phyloP scores from a whole-genome alignment of 1,284 basidiomycete species.

The Rhodotorula sp. region DNA sequence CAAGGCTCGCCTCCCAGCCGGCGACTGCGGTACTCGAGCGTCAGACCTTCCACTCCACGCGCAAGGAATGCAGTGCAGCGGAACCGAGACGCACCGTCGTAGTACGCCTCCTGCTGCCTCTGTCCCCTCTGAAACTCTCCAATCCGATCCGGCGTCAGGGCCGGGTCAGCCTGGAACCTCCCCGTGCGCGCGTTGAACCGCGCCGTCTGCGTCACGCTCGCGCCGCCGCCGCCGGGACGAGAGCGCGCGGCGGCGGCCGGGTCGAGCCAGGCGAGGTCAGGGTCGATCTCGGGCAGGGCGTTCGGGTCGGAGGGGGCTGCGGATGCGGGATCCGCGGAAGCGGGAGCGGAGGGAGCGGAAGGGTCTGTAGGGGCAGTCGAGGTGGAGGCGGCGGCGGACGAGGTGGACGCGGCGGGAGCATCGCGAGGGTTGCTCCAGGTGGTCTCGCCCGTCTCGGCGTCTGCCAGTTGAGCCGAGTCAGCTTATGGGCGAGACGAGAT shows the following conservation, averaged over 20 bases:
- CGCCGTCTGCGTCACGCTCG: conserved; percentile 25
- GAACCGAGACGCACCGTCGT: conserved; percentile 18
- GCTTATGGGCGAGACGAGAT: no score
- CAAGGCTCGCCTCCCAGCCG: conserved; percentile 28
- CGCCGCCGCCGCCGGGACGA: not conserved
- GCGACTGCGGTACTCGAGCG: conserved; percentile 1
- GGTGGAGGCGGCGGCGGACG: conserved; percentile 2
- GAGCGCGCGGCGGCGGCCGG: conserved; percentile 15
- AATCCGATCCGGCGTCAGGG: conserved; percentile 43
- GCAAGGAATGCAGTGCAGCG: no score
- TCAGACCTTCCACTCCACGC: no score
- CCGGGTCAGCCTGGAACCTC: conserved; percentile 42
- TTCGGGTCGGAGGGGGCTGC: not conserved
- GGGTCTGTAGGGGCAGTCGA: not conserved
- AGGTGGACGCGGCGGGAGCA: not conserved
- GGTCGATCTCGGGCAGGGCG: conserved; percentile 42
- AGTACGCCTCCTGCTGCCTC: conserved; percentile 45
- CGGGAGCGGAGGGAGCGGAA: not conserved
- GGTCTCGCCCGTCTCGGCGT: conserved; percentile 38
- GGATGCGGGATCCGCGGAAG: not conserved
- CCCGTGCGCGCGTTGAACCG: conserved; percentile 45
- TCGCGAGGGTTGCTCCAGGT: conserved; percentile 45
- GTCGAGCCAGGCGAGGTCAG: conserved; percentile 46
- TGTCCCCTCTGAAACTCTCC: conserved; percentile 38
- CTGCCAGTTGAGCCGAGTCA: not conserved